phyloP scores from a whole-genome alignment of 2,329 filamentous ascomycete species.

The Colletotrichum musae region DNA sequence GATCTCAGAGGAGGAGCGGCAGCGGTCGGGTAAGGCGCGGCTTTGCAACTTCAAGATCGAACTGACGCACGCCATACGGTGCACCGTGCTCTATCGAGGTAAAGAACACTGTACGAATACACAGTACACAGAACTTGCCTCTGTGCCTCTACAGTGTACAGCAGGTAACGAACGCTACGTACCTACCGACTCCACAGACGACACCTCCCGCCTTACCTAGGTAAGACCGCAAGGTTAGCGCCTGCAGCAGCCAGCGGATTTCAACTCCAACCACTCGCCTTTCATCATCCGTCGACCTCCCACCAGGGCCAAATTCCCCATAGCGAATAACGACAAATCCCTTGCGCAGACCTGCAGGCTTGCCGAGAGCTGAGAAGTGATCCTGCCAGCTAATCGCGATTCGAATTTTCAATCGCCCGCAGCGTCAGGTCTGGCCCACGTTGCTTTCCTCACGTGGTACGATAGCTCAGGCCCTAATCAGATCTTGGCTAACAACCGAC shows the following conservation, averaged over 20 bases:
- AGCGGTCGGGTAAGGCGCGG: slow-evolving; percentile 32
- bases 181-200: too few relatives aligned
- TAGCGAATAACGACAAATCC: background rate
- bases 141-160: background rate
- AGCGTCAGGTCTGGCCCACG: background rate
- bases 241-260: too few relatives aligned
- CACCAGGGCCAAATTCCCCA: slow-evolving; percentile 17
- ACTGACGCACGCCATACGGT: slow-evolving; percentile 5
- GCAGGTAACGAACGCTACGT: background rate
- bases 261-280: too few relatives aligned
- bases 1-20: slow-evolving; percentile 23
- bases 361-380: background rate
- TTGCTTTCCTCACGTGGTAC: slow-evolving; percentile 22
- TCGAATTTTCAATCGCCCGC: background rate
- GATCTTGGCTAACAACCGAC: slow-evolving; percentile 15
- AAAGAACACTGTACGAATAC: background rate
- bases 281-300: background rate
- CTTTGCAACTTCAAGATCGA: background rate
- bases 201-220: too few relatives aligned
- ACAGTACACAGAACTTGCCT: slow-evolving; percentile 11
- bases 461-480: slow-evolving; percentile 16
- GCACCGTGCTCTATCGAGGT: background rate
- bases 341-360: background rate
- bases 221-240: too few relatives aligned
- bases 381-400: slow-evolving; percentile 5